Evolutionary conservation across 352 stramenopile species (phyloP).

Genomic region (Pythium rhizo-oryzae): DNA sequence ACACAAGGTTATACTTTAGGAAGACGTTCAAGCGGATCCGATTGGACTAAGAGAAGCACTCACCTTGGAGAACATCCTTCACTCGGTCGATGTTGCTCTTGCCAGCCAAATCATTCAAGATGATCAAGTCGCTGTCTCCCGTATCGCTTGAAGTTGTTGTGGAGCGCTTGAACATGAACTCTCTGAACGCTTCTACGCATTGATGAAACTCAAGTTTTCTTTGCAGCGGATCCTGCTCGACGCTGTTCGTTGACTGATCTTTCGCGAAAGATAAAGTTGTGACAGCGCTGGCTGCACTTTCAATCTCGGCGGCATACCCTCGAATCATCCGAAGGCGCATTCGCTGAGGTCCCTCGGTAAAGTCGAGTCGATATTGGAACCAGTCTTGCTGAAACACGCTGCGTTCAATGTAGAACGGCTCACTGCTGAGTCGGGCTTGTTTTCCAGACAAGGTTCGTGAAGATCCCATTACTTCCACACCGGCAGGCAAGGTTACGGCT

Average conservation of each 20-base stretch:
- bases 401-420: conserved; percentile 33
- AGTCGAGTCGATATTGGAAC: conserved; percentile 29
- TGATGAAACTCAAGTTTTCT: conserved; percentile 34
- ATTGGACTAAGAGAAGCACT: background rate
- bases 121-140: background rate
- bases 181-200: conserved; percentile 28
- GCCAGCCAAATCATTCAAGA: conserved; percentile 11
- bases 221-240: conserved; percentile 12
- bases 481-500: background rate
- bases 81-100: conserved; percentile 12
- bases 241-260: background rate
- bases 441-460: conserved; percentile 11
- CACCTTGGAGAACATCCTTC: conserved; percentile 19
- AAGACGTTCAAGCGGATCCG: too few species aligned
- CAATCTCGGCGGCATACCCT: conserved; percentile 9
- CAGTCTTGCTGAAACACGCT: conserved; percentile 31
- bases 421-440: background rate
- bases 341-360: conserved; percentile 39
- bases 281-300: background rate
- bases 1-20: background rate
- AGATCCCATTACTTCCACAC: background rate
- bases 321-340: conserved; percentile 33
- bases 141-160: background rate
- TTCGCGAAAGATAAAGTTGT: background rate
- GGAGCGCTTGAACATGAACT: conserved; percentile 31